Base-by-base conservation (phyloP, 176 grass and related monocot genomes). In the Puya raimondii region DNA sequence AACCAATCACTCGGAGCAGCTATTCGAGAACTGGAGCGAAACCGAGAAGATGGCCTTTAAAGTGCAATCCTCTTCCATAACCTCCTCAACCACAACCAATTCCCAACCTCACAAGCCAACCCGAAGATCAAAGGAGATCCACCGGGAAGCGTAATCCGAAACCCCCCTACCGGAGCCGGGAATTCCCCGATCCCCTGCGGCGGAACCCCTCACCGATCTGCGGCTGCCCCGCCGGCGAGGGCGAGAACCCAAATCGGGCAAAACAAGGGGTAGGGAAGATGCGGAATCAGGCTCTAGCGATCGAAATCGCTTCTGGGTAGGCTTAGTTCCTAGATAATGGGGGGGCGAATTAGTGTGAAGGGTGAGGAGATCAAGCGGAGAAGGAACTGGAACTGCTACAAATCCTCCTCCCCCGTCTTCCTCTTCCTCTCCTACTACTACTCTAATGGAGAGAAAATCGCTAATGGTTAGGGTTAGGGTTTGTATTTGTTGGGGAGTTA, bases 41-140 rank as follows among this genome's bases (percentile, higher is more conserved):
- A 47, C 70, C 70, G 2, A 42, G 33, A 42, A 42, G 15, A 64
- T n/a, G 47, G 50, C 26, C 52, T 50, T 53, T 65, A 53, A 65
- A 42, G 63, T 51, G 73, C 63, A 66, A 48, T 66, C 63, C 14
- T 21, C 73, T 66, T 75, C 23, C 63, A 66, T 66, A 42, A 42
- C 33, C 9, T 66, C 63, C 50, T 17, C 29, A 18, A 75, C 20
- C 49, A 50, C 13, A 63, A 65, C 7, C 12, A 50, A 48, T 12
- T 42, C 15, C 56, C 13, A 47, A 21, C 53, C 27, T 47, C 4
- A 11, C 3, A 13, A 64, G 27, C 22, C 21, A 10, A 66, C 23
- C 25, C 64, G 12, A 18, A 74, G 72, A 21, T 64, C 48, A 51
- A 47, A 52, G 16, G 13, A 53, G 9, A 26, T 15, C 11, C 49